These are phyloP conservation scores for Arxiozyma heterogenica DNA, from an alignment of 1,139 yeast genomes.

Conservation along the genomic window DNA sequence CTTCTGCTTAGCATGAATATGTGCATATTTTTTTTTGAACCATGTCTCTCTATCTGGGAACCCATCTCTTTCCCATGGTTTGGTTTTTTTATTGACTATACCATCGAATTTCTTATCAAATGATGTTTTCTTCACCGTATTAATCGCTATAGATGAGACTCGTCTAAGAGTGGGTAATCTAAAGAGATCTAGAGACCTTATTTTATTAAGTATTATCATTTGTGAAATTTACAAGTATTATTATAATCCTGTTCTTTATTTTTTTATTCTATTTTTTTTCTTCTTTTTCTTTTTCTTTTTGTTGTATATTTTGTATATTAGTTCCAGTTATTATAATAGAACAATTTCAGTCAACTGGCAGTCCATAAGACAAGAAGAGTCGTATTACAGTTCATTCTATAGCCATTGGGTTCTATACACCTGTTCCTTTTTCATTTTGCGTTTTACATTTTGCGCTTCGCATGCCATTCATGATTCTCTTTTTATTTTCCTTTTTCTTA, in stretches of 20 bases:
- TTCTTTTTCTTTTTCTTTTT: neutral
- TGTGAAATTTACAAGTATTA: no score
- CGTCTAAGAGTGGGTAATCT: neutral
- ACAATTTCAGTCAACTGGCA: no score
- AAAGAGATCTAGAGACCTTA: neutral
- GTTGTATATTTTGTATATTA: no score
- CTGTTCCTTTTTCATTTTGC: neutral
- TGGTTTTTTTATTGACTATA: conserved; percentile 1
- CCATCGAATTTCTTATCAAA: conserved; percentile 3
- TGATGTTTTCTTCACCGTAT: neutral
- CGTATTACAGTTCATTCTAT: no score
- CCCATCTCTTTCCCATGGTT: conserved; percentile 54
- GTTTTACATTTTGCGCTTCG: neutral
- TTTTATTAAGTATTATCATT: neutral
- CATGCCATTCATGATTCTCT: neutral
- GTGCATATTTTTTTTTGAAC: conserved; percentile 49
- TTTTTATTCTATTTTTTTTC: no score
- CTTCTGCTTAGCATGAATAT: conserved; percentile 45
- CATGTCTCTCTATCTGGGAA: conserved; percentile 43
- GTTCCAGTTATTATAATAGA: neutral
- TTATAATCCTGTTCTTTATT: no score
- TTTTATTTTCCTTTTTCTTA: no score
- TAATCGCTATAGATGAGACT: neutral
- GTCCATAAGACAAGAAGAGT: no score
- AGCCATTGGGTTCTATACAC: no score